Percentiles rank a stretch among this genome's conserved stretches.
These are phyloP conservation scores for Neofusicoccum ribis DNA, from an alignment of 2,329 filamentous ascomycete genomes.

Conservation along the genomic window DNA sequence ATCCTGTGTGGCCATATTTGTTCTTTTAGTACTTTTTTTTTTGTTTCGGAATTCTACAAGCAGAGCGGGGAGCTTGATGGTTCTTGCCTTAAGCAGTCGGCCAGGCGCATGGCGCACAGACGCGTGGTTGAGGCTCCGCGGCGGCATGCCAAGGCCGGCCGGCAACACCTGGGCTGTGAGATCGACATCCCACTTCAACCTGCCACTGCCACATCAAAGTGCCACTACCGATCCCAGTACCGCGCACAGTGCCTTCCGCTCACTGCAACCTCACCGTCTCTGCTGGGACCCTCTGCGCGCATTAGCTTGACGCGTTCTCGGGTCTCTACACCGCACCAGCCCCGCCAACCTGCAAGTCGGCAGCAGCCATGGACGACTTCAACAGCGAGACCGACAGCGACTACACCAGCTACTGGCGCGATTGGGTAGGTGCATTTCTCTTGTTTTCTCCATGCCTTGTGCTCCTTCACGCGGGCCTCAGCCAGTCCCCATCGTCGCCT, in stretches of 20 bases:
- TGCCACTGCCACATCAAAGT: conserved; percentile 15
- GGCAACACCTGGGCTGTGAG: conserved; percentile 4
- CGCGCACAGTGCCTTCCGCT: conserved; percentile 10
- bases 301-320: conserved; percentile 3
- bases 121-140: conserved; percentile 9
- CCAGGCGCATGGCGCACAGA: background rate
- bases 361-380: conserved; percentile 82
- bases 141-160: conserved; percentile 7
- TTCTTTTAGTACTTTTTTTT: no score
- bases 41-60: no score
- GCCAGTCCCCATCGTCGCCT: background rate
- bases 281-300: background rate
- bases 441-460: background rate
- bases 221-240: conserved; percentile 1
- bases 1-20: no score
- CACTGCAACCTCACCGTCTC: background rate
- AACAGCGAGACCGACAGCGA: conserved; percentile 97
- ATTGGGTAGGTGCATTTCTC: conserved; percentile 75
- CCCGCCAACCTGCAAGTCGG: background rate
- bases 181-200: conserved; percentile 19
- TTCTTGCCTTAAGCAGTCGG: no score
- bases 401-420: conserved; percentile 98
- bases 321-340: background rate
- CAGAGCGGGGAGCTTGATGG: no score
- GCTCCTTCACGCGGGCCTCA: background rate